A percentile compares a stretch with the other conserved stretches of the same genome.
phyloP scores from a whole-genome alignment of 306 rosid genomes.

The Rubus parviflorus region DNA sequence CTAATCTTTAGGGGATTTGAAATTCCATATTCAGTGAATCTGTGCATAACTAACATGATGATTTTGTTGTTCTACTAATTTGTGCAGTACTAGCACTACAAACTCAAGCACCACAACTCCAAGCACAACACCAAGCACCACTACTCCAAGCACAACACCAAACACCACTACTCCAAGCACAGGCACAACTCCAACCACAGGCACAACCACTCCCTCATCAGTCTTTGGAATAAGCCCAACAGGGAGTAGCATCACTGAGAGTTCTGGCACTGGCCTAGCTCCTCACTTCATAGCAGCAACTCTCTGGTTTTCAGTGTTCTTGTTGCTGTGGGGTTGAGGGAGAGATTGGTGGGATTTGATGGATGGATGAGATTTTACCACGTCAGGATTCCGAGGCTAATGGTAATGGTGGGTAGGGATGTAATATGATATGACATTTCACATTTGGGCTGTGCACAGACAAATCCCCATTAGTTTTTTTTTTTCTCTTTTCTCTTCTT shows the following conservation, averaged over 20 bases:
- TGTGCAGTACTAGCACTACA: conserved; percentile 47
- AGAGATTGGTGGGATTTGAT: conserved; percentile 18
- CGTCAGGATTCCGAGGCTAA: neutral
- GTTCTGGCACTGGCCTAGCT: conserved; percentile 9
- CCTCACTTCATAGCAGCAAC: conserved; percentile 23
- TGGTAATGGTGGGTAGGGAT: conserved; percentile 15
- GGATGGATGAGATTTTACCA: conserved; percentile 50
- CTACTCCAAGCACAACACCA: conserved; percentile 1
- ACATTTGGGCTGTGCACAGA: conserved; percentile 19
- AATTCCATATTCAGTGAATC: conserved; percentile 5
- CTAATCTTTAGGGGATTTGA: neutral
- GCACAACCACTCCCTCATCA: conserved; percentile 33
- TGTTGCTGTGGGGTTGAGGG: conserved; percentile 38
- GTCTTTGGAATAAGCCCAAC: conserved; percentile 70
- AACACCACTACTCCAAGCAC: conserved; percentile 12
- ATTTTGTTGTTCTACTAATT: conserved; percentile 25
- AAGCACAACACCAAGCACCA: conserved; percentile 21
- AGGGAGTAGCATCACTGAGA: conserved; percentile 33
- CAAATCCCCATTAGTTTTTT: conserved; percentile 37
- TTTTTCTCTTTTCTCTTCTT: conserved; percentile 20
- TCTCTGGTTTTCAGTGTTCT: conserved; percentile 28
- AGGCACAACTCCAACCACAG: conserved; percentile 21
- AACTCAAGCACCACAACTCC: conserved; percentile 37
- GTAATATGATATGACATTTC: conserved; percentile 28
- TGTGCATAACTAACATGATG: neutral